A percentile compares a stretch with the other conserved stretches of the same genome.
Evolutionary conservation across 495 filamentous ascomycete species (phyloP).

Genomic region (Clavariopsis aquatica): DNA sequence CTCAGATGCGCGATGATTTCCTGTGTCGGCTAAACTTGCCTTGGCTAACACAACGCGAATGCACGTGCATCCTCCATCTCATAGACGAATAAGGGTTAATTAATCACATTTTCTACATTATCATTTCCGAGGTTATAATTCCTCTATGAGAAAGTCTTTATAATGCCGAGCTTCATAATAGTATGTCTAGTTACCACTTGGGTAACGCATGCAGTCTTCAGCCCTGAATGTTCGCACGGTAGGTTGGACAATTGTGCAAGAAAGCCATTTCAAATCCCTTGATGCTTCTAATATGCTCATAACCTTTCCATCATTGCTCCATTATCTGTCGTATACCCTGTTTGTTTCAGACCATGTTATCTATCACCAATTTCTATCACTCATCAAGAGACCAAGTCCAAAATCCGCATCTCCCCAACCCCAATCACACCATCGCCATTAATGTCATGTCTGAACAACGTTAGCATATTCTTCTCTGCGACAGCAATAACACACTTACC

Average conservation of each 20-base stretch:
- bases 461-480: background rate
- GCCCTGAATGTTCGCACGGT: too few species aligned
- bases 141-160: too few species aligned
- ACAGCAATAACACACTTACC: background rate
- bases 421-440: conserved; percentile 10
- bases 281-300: too few species aligned
- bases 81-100: background rate
- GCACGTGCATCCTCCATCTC: background rate
- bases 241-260: too few species aligned
- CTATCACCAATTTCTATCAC: background rate
- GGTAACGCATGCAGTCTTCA: too few species aligned
- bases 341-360: background rate
- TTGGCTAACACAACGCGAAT: background rate
- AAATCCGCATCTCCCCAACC: background rate
- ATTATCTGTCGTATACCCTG: too few species aligned
- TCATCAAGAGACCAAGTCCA: background rate
- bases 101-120: background rate
- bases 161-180: too few species aligned
- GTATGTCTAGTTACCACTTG: too few species aligned
- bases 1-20: background rate
- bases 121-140: too few species aligned
- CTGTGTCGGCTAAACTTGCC: background rate
- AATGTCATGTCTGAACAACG: background rate
- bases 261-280: background rate
- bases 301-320: too few species aligned